Base-by-base conservation (phyloP, 306 rosid species). In the Cicer yamashitae region DNA sequence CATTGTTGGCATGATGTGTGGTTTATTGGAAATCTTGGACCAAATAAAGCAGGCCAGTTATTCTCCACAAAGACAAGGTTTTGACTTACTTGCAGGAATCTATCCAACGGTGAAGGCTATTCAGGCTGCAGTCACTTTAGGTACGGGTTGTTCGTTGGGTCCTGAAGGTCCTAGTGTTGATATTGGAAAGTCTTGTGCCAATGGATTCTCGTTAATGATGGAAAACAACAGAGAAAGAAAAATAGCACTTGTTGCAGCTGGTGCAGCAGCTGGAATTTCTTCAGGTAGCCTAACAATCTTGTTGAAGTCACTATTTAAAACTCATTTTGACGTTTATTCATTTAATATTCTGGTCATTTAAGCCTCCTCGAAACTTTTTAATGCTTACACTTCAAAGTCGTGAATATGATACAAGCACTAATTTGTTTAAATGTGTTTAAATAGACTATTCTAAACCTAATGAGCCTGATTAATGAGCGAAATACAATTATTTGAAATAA, bases 141-240 rank as follows among this genome's bases (percentile, higher is more conserved):
- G 97, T 72, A 92, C 99, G 63, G 99, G 99, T 60, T 88, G 99
- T 84, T 94, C 99, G 37, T 87, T 94, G 89, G 99, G 99, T 81
- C 99, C 99, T 39, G 97, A 94, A 87, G 99, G 99, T 59, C 99
- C 99, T 41, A 94, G 99, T 70, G 97, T 94, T 41, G 99, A 94
- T 85, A 94, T 94, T 70, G 99, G 99, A 70, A 90, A 89, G 87
- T 94, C 99, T 9, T 92, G 96, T 82, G 99, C 99, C 76, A 80
- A 90, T 10, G 97, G 99, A 44, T 92, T 94, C 88, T 94, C 97
- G 15, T 64, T 89, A 50, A 85, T 90, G 93, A 94, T 94, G 97
- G 99, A 92, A 82, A 92, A 90, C 86, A 92, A 92, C 79, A 85
- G 96, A 79, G 96, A 92, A 83, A 89, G 93, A 86, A 86, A 70